Evolutionary conservation across 31 red algal species (phyloP).

Genomic region (Asparagopsis taxiformis): DNA sequence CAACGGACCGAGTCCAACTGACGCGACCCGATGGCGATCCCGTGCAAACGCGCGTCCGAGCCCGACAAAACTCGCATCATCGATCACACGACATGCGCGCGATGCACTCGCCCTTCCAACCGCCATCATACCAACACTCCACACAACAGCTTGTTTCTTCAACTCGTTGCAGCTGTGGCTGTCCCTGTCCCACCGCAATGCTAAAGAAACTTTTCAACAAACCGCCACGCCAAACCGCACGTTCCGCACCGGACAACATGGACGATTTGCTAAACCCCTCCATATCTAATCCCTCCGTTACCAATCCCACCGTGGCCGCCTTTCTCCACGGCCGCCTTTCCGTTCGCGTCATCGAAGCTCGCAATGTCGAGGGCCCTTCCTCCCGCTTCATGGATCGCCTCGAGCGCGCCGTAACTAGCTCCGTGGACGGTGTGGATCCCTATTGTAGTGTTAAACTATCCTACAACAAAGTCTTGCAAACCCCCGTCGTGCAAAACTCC

Average conservation of each 20-base stretch:
- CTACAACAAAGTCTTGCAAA: slow-evolving; percentile 76
- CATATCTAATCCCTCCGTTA: slow-evolving; percentile 16
- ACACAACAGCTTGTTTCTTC: no score
- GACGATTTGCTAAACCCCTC: background rate
- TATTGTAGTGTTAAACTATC: slow-evolving; percentile 66
- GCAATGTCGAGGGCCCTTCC: slow-evolving; percentile 57
- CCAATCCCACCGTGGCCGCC: slow-evolving; percentile 11
- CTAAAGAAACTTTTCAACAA: slow-evolving; percentile 17
- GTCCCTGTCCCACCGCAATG: slow-evolving; percentile 8
- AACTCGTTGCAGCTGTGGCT: no score
- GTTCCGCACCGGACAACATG: background rate
- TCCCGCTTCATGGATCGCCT: slow-evolving; percentile 33
- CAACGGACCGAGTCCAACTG: no score
- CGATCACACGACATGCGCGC: no score
- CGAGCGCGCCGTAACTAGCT: slow-evolving; percentile 57
- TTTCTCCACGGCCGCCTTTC: slow-evolving; percentile 55
- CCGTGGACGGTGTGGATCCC: slow-evolving; percentile 78
- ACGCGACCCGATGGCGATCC: no score
- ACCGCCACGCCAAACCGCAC: background rate
- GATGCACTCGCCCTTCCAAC: no score
- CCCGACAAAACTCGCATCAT: no score
- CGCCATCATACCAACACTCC: no score
- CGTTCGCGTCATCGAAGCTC: slow-evolving; percentile 50
- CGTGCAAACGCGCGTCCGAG: no score
- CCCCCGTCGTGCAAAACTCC: slow-evolving; percentile 50